A percentile compares a stretch with the other conserved stretches of the same genome.
phyloP scores from a whole-genome alignment of 2,329 filamentous ascomycete species.

The Talaromyces verruculosus region DNA sequence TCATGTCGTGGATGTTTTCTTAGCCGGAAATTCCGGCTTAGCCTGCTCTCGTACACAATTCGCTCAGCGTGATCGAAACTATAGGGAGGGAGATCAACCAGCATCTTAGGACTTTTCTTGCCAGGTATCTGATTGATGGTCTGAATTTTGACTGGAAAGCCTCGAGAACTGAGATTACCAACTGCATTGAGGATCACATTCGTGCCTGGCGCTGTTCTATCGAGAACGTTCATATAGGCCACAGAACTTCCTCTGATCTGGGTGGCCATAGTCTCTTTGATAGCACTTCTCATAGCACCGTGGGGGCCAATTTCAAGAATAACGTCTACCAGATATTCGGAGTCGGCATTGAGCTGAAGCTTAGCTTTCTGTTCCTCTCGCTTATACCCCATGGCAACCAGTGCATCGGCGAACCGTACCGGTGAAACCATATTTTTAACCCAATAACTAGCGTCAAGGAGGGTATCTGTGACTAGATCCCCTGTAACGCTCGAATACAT shows the following conservation, averaged over 20 bases:
- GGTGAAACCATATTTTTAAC: conserved; percentile 35
- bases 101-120: conserved; percentile 18
- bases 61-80: conserved; percentile 31
- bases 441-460: conserved; percentile 31
- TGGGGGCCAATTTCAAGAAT: conserved; percentile 38
- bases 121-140: conserved; percentile 26
- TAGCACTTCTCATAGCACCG: conserved; percentile 31
- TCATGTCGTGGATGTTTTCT: conserved; percentile 33
- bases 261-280: conserved; percentile 28
- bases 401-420: conserved; percentile 29
- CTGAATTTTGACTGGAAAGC: conserved; percentile 28
- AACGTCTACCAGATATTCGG: conserved; percentile 22
- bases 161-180: conserved; percentile 26
- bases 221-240: conserved; percentile 30
- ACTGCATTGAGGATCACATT: conserved; percentile 26
- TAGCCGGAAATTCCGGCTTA: conserved; percentile 30
- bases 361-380: conserved; percentile 3
- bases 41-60: conserved; percentile 30
- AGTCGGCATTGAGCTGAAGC: conserved; percentile 12
- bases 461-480: conserved; percentile 22
- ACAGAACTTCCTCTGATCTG: conserved; percentile 20
- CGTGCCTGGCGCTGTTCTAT: conserved; percentile 27
- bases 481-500: conserved; percentile 32
- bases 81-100: conserved; percentile 33
- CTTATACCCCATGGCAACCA: conserved; percentile 24